A percentile compares a stretch with the other conserved stretches of the same genome.
These are phyloP conservation scores for Marasmius fiardii DNA, from an alignment of 1,284 basidiomycete species.

Conservation along the genomic window DNA sequence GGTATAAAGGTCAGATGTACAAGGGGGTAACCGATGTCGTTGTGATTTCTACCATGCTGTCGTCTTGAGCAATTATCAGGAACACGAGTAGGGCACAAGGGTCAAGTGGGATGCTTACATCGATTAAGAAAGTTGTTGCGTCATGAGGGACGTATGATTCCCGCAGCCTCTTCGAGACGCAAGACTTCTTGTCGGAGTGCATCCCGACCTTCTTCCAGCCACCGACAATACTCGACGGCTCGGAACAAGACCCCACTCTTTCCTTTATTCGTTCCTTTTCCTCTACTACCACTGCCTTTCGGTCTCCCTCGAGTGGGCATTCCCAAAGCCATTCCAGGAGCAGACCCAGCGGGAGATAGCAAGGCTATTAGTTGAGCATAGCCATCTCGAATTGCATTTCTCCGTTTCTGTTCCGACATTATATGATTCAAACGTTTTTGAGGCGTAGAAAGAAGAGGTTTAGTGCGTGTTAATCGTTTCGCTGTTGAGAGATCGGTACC, in stretches of 20 bases:
- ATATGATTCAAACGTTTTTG: conserved; percentile 94
- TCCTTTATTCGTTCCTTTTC: conserved; percentile 66
- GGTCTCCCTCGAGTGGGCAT: conserved; percentile 77
- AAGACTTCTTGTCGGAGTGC: conserved; percentile 61
- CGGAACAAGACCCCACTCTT: conserved; percentile 81
- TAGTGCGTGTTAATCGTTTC: conserved; percentile 31
- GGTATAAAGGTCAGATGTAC: no score
- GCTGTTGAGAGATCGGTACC: conserved; percentile 12
- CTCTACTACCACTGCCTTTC: conserved; percentile 66
- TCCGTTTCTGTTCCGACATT: conserved; percentile 87
- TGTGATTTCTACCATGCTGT: no score
- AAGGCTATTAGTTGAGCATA: conserved; percentile 81
- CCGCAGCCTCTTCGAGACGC: conserved; percentile 59
- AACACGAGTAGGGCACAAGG: no score
- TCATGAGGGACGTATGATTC: conserved; percentile 24
- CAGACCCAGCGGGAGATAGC: conserved; percentile 66
- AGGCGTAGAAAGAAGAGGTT: conserved; percentile 72
- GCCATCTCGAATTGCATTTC: conserved; percentile 86
- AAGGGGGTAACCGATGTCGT: no score
- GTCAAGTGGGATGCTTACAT: neutral
- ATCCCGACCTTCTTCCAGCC: conserved; percentile 71
- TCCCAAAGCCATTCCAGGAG: conserved; percentile 48
- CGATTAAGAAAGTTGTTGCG: neutral
- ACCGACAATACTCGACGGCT: conserved; percentile 74
- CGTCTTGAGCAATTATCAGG: no score